Conservation (phyloP, 306 rosid species). For the Pachyrhizus erosus region DNA sequence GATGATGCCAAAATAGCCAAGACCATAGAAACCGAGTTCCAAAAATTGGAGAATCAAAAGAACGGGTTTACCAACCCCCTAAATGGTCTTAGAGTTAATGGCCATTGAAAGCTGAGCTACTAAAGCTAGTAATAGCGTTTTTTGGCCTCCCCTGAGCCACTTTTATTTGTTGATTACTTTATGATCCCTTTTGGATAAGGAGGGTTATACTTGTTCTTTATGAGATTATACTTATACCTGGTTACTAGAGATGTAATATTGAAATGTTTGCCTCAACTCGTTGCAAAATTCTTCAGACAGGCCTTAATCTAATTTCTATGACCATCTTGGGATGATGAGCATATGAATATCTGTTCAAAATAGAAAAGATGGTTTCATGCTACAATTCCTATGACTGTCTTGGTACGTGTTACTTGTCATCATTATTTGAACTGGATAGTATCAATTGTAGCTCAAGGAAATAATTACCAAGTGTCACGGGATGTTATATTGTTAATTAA, state of each 20-base stretch:
- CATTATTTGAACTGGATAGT: not conserved
- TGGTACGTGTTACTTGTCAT: not conserved
- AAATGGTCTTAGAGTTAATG: conserved; percentile 54
- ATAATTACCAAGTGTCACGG: not conserved
- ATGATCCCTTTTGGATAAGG: conserved; percentile 34
- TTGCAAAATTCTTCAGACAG: conserved; percentile 46
- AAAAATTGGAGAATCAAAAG: conserved; percentile 67
- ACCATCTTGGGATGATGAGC: conserved; percentile 44
- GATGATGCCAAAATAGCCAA: conserved; percentile 65
- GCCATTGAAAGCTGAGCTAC: conserved; percentile 48
- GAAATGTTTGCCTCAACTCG: conserved; percentile 60
- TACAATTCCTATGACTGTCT: not conserved
- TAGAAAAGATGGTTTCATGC: conserved; percentile 20
- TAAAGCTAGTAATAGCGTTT: not conserved
- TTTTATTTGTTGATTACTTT: conserved; percentile 30
- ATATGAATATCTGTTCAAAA: conserved; percentile 17
- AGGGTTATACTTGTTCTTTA: conserved; percentile 37
- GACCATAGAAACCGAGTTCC: conserved; percentile 76
- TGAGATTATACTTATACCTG: conserved; percentile 20
- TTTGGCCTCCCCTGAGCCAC: conserved; percentile 22
- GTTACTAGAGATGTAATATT: conserved; percentile 43
- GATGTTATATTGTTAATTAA: too few relatives aligned
- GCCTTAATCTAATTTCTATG: conserved; percentile 38
- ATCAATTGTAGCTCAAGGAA: not conserved
- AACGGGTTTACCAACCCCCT: conserved; percentile 58